These are phyloP conservation scores for Actinomucor elegans DNA, from an alignment of 371 early-diverging fungal species.

Conservation along the genomic window DNA sequence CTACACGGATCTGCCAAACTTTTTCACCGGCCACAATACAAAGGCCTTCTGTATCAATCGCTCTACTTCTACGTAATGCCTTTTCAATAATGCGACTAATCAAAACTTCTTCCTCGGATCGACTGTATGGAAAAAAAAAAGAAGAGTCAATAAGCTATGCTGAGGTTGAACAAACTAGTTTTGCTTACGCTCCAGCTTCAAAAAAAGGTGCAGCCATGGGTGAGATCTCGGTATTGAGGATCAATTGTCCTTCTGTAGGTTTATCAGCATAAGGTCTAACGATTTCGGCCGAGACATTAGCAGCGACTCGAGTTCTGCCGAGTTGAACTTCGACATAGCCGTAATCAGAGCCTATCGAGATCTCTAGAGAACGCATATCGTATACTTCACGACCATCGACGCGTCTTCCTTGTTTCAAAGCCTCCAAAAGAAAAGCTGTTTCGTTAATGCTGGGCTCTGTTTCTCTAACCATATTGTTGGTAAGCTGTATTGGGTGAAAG, in stretches of 20 bases:
- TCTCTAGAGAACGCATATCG: conserved; percentile 71
- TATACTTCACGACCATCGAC: conserved; percentile 79
- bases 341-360: conserved; percentile 68
- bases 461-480: conserved; percentile 25
- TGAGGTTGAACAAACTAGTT: not conserved
- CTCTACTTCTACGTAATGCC: conserved; percentile 78
- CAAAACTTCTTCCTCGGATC: conserved; percentile 79
- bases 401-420: conserved; percentile 23
- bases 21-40: conserved; percentile 96
- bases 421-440: conserved; percentile 18
- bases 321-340: conserved; percentile 82
- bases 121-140: conserved; percentile 31
- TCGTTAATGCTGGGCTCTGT: conserved; percentile 26
- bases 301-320: conserved; percentile 86
- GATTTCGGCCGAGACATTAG: conserved; percentile 85
- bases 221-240: conserved; percentile 83
- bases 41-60: conserved; percentile 94
- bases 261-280: conserved; percentile 76
- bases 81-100: conserved; percentile 88
- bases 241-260: conserved; percentile 85
- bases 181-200: conserved; percentile 61
- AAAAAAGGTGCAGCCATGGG: conserved; percentile 82
- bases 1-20: conserved; percentile 91
- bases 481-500: no score
- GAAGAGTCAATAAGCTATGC: not conserved